A percentile compares a stretch with the other conserved stretches of the same genome.
Conservation (phyloP, 2,329 filamentous ascomycete genomes). For the Myriosclerotinia scirpicola region DNA sequence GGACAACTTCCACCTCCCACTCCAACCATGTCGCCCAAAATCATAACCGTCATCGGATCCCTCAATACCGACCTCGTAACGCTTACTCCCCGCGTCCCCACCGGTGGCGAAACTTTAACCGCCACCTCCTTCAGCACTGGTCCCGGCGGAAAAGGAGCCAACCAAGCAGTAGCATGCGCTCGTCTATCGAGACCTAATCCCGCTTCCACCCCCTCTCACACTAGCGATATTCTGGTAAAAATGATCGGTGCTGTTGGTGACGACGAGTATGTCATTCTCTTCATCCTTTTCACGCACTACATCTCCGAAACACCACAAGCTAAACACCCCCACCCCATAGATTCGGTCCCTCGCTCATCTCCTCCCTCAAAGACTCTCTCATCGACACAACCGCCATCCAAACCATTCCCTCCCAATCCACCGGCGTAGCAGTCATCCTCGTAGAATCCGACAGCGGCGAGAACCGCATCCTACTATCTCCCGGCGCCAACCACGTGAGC, state of each 20-base stretch:
- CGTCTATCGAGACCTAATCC: constrained; percentile 66
- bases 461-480: constrained; percentile 73
- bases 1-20: neutral
- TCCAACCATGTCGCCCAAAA: constrained; percentile 33
- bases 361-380: constrained; percentile 59
- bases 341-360: constrained; percentile 61
- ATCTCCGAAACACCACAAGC: constrained; percentile 25
- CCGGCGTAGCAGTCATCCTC: constrained; percentile 72
- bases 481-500: constrained; percentile 60
- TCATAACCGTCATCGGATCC: constrained; percentile 83
- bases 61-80: constrained; percentile 94
- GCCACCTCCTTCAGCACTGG: constrained; percentile 75
- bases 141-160: constrained; percentile 90
- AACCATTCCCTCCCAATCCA: constrained; percentile 50
- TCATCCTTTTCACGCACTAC: neutral
- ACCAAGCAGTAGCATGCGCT: constrained; percentile 88
- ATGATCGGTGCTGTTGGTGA: constrained; percentile 74
- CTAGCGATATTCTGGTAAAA: constrained; percentile 49
- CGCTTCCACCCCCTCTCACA: constrained; percentile 26
- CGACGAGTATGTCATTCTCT: constrained; percentile 12
- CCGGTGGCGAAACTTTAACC: constrained; percentile 84
- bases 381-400: constrained; percentile 59
- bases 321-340: constrained; percentile 55
- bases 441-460: constrained; percentile 72
- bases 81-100: constrained; percentile 78